Conservation (phyloP, 306 rosid species). For the Quercus dentata region DNA sequence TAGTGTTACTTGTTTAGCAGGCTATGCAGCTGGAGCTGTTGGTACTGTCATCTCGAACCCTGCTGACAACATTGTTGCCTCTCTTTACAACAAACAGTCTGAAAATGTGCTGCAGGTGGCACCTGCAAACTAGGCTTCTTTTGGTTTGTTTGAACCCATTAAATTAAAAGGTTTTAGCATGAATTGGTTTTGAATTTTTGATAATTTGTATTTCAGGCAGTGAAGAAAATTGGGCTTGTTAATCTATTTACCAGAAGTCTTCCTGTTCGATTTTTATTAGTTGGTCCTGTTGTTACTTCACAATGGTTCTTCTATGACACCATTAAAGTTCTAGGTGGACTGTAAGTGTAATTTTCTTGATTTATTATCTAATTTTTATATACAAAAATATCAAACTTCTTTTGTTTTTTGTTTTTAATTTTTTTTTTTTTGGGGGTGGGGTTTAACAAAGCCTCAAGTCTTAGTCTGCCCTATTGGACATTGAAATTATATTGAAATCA, state of each 20-base stretch:
- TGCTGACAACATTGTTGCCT: constrained; percentile 63
- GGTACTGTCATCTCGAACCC: constrained; percentile 66
- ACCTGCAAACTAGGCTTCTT: constrained; percentile 7
- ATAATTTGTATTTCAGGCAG: constrained; percentile 44
- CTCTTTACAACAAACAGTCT: constrained; percentile 66
- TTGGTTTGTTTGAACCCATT: background rate
- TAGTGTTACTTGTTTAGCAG: constrained; percentile 65
- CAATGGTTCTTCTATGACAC: constrained; percentile 97
- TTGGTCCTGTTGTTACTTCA: constrained; percentile 83
- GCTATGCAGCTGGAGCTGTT: constrained; percentile 60
- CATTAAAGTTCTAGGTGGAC: constrained; percentile 72
- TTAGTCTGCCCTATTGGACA: background rate
- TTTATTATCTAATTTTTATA: background rate
- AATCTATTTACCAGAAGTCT: constrained; percentile 88
- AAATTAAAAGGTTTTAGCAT: background rate
- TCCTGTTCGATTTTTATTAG: constrained; percentile 73
- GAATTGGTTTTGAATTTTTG: background rate
- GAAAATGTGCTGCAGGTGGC: constrained; percentile 53
- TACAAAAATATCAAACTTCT: background rate
- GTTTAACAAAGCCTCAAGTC: background rate
- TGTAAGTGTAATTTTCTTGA: constrained; percentile 53
- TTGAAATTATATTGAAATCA: background rate
- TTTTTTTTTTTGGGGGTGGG: background rate
- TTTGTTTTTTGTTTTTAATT: background rate
- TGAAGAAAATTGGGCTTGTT: constrained; percentile 72